Conservation (phyloP, 2,329 filamentous ascomycete species). For the Diplodia corticola region DNA sequence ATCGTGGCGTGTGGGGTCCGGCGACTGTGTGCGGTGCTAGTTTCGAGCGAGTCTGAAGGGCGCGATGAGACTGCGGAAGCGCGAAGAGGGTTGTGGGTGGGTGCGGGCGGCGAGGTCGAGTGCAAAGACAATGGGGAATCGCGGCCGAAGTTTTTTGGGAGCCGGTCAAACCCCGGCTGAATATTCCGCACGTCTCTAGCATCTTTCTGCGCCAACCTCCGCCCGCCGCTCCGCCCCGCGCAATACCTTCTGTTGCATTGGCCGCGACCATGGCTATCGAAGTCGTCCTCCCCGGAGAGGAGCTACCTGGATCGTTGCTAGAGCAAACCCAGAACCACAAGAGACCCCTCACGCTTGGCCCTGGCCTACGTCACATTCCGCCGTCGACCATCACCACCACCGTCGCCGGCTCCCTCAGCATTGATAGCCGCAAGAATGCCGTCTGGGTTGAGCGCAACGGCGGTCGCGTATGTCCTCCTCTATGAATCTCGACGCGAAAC, state of each 20-base stretch:
- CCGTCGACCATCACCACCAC: conserved; percentile 71
- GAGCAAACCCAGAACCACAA: conserved; percentile 66
- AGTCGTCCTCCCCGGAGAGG: conserved; percentile 80
- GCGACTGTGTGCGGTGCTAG: neutral
- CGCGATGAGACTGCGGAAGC: neutral
- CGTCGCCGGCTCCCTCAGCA: conserved; percentile 65
- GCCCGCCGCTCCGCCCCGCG: neutral
- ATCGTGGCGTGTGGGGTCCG: conserved; percentile 35
- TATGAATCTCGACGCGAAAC: conserved; percentile 30
- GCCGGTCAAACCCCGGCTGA: conserved; percentile 14
- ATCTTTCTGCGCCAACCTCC: conserved; percentile 13
- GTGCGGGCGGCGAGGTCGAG: neutral
- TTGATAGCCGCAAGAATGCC: conserved; percentile 71
- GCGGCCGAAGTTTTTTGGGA: conserved; percentile 14
- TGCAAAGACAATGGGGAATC: neutral
- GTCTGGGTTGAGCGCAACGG: conserved; percentile 73
- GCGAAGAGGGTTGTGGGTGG: neutral
- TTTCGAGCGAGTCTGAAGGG: neutral
- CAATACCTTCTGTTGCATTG: neutral
- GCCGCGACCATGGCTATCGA: conserved; percentile 55
- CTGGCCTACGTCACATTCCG: conserved; percentile 78
- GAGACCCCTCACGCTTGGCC: conserved; percentile 74
- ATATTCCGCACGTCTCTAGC: neutral
- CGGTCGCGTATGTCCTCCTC: conserved; percentile 60
- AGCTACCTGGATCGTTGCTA: conserved; percentile 64